Percentiles rank a stretch among this genome's conserved stretches.
Evolutionary conservation across 495 filamentous ascomycete species (phyloP).

Genomic region (Penicillium manginii): DNA sequence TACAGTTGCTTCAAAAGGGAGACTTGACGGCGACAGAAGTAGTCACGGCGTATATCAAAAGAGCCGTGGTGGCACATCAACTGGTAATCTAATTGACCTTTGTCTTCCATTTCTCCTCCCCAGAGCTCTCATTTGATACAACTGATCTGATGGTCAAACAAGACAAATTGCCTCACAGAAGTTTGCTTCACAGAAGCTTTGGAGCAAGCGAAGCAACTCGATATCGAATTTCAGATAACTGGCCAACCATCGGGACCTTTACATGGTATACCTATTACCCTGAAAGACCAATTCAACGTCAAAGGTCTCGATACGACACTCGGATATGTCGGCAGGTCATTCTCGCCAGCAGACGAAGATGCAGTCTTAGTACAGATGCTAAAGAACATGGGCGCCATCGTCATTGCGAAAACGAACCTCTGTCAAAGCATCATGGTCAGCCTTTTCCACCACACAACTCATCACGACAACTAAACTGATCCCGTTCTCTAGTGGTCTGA

Average conservation of each 20-base stretch:
- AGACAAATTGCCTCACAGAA: conserved; percentile 67
- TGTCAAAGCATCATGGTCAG: conserved; percentile 57
- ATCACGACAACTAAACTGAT: neutral
- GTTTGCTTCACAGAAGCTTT: conserved; percentile 65
- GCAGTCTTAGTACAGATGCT: conserved; percentile 51
- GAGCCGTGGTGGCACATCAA: conserved; percentile 61
- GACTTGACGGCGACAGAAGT: conserved; percentile 48
- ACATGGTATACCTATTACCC: conserved; percentile 65
- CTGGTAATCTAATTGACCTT: conserved; percentile 31
- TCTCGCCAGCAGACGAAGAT: conserved; percentile 54
- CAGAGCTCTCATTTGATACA: neutral
- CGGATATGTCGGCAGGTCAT: conserved; percentile 59
- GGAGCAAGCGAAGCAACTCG: conserved; percentile 58
- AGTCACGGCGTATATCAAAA: conserved; percentile 50
- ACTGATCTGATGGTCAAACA: neutral
- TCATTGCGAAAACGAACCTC: conserved; percentile 65
- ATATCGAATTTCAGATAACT: conserved; percentile 49
- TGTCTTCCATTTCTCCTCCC: neutral
- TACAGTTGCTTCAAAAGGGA: conserved; percentile 38
- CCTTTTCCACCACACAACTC: neutral
- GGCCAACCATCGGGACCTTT: conserved; percentile 59
- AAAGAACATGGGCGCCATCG: conserved; percentile 53
- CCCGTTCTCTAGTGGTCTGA: conserved; percentile 45
- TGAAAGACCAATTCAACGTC: conserved; percentile 72
- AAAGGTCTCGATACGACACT: conserved; percentile 60